Conservation (phyloP, 352 stramenopile species). For the Pythium dissimile region DNA sequence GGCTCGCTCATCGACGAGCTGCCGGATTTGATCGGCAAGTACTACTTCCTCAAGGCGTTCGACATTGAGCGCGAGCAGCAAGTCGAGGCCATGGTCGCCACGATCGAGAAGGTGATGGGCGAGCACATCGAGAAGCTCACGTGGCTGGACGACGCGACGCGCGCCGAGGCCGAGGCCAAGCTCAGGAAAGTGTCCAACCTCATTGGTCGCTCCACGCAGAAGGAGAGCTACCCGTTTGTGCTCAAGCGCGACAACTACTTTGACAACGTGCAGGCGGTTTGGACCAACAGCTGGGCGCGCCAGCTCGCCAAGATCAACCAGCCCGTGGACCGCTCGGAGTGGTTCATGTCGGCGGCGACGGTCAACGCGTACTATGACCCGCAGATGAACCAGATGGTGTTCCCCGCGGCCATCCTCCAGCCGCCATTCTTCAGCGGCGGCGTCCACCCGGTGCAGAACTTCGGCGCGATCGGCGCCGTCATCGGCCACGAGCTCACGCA, state of each 20-base stretch:
- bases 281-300: not conserved
- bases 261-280: constrained; percentile 14
- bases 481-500: constrained; percentile 94
- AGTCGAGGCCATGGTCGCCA: constrained; percentile 77
- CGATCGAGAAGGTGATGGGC: constrained; percentile 73
- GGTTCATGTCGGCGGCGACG: constrained; percentile 85
- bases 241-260: constrained; percentile 38
- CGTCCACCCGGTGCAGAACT: constrained; percentile 82
- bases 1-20: constrained; percentile 25
- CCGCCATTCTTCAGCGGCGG: constrained; percentile 86
- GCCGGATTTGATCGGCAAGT: constrained; percentile 55
- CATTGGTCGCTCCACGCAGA: constrained; percentile 41
- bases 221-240: constrained; percentile 28
- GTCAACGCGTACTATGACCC: constrained; percentile 85
- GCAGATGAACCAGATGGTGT: constrained; percentile 87
- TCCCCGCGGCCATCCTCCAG: constrained; percentile 92
- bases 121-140: constrained; percentile 81
- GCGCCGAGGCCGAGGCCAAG: constrained; percentile 74
- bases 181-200: constrained; percentile 44
- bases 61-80: constrained; percentile 61
- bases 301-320: not conserved
- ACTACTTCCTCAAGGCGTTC: constrained; percentile 84
- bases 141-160: constrained; percentile 88
- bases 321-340: constrained; percentile 24
- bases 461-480: constrained; percentile 87